phyloP scores from a whole-genome alignment of 106 monocot species.

The Xerophyta viscosa region DNA sequence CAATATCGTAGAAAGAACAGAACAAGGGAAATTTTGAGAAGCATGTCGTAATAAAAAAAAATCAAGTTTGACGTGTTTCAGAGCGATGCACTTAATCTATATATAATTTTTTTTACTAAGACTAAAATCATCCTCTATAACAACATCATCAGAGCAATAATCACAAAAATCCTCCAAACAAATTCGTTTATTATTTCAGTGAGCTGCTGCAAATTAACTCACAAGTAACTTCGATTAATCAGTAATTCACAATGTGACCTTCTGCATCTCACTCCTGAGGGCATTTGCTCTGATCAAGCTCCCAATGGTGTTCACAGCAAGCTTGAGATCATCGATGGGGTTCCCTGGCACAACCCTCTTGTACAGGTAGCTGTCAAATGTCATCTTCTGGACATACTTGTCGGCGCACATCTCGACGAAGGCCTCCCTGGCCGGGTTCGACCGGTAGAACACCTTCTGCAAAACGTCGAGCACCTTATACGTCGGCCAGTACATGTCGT shows the following conservation, averaged over 20 bases:
- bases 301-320: constrained; percentile 84
- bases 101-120: too few species aligned
- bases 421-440: constrained; percentile 68
- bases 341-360: constrained; percentile 83
- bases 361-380: constrained; percentile 96
- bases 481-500: constrained; percentile 85
- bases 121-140: too few species aligned
- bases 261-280: constrained; percentile 71
- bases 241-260: constrained; percentile 50
- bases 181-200: too few species aligned
- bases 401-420: constrained; percentile 84
- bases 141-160: too few species aligned
- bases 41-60: too few species aligned
- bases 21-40: too few species aligned
- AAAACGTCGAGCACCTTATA: constrained; percentile 96
- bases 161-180: background rate
- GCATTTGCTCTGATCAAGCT: constrained; percentile 85
- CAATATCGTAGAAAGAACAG: too few species aligned
- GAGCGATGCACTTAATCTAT: too few species aligned
- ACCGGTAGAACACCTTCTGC: constrained; percentile 98
- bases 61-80: too few species aligned
- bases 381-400: constrained; percentile 98
- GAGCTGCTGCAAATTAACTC: too few species aligned
- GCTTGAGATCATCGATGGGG: constrained; percentile 83
- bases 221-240: background rate